phyloP scores from a whole-genome alignment of 2,329 filamentous ascomycete species.

The Didymella glomerata region DNA sequence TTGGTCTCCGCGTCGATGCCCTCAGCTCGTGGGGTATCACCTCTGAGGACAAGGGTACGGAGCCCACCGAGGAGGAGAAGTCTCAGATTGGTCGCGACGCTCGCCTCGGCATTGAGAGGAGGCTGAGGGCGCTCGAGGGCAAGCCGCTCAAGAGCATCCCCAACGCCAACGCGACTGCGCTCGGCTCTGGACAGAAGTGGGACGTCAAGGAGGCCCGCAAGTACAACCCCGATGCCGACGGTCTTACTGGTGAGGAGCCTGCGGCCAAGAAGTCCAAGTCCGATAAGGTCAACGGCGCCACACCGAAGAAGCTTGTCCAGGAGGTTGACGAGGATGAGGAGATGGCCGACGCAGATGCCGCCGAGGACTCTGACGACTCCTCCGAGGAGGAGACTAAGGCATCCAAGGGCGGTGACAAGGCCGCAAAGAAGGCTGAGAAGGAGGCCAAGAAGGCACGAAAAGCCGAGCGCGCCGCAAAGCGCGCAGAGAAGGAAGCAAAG shows the following conservation, averaged over 20 bases:
- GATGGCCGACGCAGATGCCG: slow-evolving; percentile 47
- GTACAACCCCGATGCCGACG: slow-evolving; percentile 95
- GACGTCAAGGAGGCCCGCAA: slow-evolving; percentile 91
- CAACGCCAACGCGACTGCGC: slow-evolving; percentile 59
- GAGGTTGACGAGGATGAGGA: slow-evolving; percentile 57
- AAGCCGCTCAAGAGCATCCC: slow-evolving; percentile 84
- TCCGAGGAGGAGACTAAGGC: slow-evolving; percentile 43
- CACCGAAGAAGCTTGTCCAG: slow-evolving; percentile 57
- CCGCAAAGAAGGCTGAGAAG: slow-evolving; percentile 53
- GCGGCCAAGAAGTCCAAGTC: slow-evolving; percentile 64
- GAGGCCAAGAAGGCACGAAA: slow-evolving; percentile 56
- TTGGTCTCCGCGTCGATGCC: slow-evolving; percentile 92
- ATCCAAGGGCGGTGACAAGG: slow-evolving; percentile 49
- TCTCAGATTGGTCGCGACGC: slow-evolving; percentile 78
- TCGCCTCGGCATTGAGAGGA: slow-evolving; percentile 77
- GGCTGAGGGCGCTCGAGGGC: slow-evolving; percentile 82
- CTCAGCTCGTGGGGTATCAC: slow-evolving; percentile 78
- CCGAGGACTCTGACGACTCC: slow-evolving; percentile 48
- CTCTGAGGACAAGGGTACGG: slow-evolving; percentile 55
- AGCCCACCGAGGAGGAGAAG: slow-evolving; percentile 87
- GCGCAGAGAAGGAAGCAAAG: slow-evolving; percentile 60
- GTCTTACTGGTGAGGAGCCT: slow-evolving; percentile 73
- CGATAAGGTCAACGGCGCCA: slow-evolving; percentile 51
- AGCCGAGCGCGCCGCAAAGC: slow-evolving; percentile 51
- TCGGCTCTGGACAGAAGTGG: slow-evolving; percentile 73